Evolutionary conservation across 2,329 filamentous ascomycete genomes (phyloP).

Genomic region (Monosporascus sp.): DNA sequence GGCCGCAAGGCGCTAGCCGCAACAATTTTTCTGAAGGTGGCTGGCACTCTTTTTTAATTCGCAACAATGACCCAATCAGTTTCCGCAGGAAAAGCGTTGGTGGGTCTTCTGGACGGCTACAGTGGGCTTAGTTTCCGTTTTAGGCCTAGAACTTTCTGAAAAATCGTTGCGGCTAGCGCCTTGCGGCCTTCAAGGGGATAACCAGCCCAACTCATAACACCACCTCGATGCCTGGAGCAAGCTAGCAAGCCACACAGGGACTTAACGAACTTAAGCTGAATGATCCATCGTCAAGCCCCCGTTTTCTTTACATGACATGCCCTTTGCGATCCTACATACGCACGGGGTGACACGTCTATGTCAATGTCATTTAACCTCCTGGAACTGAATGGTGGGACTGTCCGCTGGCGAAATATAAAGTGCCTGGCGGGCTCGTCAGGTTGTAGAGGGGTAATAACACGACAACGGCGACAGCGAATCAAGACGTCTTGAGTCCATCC

Average conservation of each 20-base stretch:
- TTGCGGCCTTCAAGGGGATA: too few relatives aligned
- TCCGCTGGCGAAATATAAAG: not conserved
- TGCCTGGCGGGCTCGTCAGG: not conserved
- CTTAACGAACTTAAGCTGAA: not conserved
- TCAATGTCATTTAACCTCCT: not conserved
- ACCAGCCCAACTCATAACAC: too few relatives aligned
- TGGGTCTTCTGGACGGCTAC: too few relatives aligned
- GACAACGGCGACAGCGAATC: not conserved
- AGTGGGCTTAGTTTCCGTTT: too few relatives aligned
- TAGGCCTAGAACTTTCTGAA: too few relatives aligned
- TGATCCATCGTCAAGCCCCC: not conserved
- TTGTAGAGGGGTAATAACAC: not conserved
- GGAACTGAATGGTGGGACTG: not conserved
- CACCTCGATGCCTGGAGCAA: too few relatives aligned
- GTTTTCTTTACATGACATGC: not conserved
- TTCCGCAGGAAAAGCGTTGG: too few relatives aligned
- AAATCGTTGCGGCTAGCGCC: too few relatives aligned
- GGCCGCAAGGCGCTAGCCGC: too few relatives aligned
- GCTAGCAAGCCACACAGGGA: not conserved
- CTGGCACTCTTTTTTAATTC: too few relatives aligned
- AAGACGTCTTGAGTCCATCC: not conserved
- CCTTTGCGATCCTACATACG: not conserved
- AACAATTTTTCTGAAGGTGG: too few relatives aligned
- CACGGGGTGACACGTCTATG: not conserved
- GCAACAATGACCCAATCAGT: too few relatives aligned